Evolutionary conservation across 1,284 basidiomycete species (phyloP), one percentile per base, ranked within the genome.

Genomic region (Mycosarcoma mackinlayi): DNA sequence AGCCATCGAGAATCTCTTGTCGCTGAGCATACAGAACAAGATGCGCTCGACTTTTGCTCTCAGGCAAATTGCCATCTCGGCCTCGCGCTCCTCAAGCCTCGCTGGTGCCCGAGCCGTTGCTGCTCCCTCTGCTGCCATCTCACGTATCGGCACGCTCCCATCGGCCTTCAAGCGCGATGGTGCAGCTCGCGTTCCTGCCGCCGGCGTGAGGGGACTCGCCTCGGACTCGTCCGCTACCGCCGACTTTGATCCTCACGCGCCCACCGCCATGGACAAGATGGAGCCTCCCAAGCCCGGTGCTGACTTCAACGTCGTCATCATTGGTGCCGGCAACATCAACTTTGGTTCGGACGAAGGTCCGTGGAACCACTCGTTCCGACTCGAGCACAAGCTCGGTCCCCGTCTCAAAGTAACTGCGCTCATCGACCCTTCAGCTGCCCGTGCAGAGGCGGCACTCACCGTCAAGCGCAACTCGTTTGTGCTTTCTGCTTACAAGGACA

Each of bases 381-480:
- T 80, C 47, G 78, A 80, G 54, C 78, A 78, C 86, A 97, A 98
- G 86, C 91, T 98, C 63, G 95, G 95, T 42, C 91, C 90, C 21
- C 92, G 95, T 77, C 90, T 98, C 84, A 97, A 96, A 84, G 93
- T 98, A 52, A 89, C 93, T 54, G 95, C 93, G 14, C 86, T 98
- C 58, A 91, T 98, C 78, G 95, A 98, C 84, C 95, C 96, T 27
- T 90, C 89, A 13, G 86, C 88, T 55, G 90, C 91, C 38, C 92
- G 93, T 62, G 93, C 94, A 18, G 86, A 89, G 14, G 85, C 87
- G 13, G 92, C 92, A 28, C 88, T 98, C 58, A 88, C 89, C 77
- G 90, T 91, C 85, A 98, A 98, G 87, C 90, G 93, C 82, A 90
- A 91, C 78, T 92, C 91, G 23, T 96, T 96, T 87, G 94, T 98